Percentiles rank a stretch among this genome's conserved stretches.
Evolutionary conservation across 2,329 filamentous ascomycete species (phyloP).

Genomic region (Fusarium poae): DNA sequence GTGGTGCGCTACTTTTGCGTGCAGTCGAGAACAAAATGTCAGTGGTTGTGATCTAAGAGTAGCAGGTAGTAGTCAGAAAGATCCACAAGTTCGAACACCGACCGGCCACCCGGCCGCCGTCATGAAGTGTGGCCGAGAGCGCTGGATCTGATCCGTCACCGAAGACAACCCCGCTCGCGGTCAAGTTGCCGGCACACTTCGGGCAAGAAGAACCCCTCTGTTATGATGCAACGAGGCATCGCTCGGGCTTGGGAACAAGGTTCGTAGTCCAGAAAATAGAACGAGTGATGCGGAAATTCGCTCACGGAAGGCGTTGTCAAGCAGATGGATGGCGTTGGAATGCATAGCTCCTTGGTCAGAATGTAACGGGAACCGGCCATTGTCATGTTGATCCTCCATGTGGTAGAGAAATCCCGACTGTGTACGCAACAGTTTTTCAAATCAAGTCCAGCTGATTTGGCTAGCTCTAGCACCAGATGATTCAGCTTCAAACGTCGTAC

Average conservation of each 20-base stretch:
- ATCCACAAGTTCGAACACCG: constrained; percentile 20
- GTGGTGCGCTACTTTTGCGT: constrained; percentile 22
- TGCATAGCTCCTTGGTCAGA: not conserved
- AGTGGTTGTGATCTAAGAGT: constrained; percentile 24
- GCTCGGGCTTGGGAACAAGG: constrained; percentile 20
- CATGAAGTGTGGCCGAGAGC: constrained; percentile 17
- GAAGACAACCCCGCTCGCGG: constrained; percentile 33
- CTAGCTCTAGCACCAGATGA: not conserved
- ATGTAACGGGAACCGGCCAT: not conserved
- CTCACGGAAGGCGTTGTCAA: constrained; percentile 19
- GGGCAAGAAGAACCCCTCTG: constrained; percentile 21
- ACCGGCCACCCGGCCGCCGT: constrained; percentile 16
- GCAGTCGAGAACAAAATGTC: constrained; percentile 2
- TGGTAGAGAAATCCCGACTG: not conserved
- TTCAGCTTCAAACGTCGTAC: not conserved
- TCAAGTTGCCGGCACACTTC: constrained; percentile 19
- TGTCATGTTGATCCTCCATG: not conserved
- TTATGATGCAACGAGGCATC: constrained; percentile 15
- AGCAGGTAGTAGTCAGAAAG: constrained; percentile 12
- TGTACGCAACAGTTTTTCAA: not conserved
- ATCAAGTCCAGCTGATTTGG: not conserved
- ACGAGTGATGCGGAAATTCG: constrained; percentile 28
- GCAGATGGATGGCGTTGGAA: constrained; percentile 7
- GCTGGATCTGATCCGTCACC: constrained; percentile 41
- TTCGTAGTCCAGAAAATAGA: constrained; percentile 33